A percentile compares a stretch with the other conserved stretches of the same genome.
These are phyloP conservation scores for Lagenaria siceraria DNA, from an alignment of 306 rosid species.

Conservation along the genomic window DNA sequence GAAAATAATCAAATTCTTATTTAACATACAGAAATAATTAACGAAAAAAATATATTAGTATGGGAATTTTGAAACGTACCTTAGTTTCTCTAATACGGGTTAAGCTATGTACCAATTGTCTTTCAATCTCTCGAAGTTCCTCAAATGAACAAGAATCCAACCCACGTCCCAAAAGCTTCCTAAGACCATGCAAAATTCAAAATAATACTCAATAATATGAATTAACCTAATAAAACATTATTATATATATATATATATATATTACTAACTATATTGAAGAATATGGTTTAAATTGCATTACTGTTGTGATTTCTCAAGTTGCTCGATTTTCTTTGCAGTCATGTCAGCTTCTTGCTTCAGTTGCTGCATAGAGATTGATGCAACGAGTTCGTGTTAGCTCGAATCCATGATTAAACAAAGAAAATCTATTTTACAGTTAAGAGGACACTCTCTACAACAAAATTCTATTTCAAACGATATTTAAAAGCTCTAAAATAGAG, in stretches of 20 bases:
- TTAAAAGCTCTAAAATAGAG: too few relatives aligned
- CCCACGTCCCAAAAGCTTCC: constrained; percentile 47
- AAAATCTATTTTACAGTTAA: too few relatives aligned
- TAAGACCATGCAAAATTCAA: constrained; percentile 7
- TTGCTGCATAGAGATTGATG: constrained; percentile 23
- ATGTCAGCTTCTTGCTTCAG: constrained; percentile 32
- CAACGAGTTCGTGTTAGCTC: too few relatives aligned
- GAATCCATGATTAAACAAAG: not conserved
- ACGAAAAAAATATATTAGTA: too few relatives aligned
- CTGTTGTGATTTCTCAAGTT: constrained; percentile 42
- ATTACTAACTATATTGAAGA: not conserved
- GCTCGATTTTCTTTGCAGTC: constrained; percentile 37
- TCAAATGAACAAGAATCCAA: constrained; percentile 29
- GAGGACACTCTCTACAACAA: too few relatives aligned
- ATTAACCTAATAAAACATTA: not conserved
- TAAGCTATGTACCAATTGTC: constrained; percentile 37
- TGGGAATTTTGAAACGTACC: constrained; percentile 18
- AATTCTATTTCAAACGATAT: too few relatives aligned
- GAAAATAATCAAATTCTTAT: too few relatives aligned
- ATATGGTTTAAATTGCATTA: not conserved
- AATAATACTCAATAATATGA: not conserved
- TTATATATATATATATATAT: not conserved
- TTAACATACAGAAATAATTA: too few relatives aligned
- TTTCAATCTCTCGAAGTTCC: constrained; percentile 31
- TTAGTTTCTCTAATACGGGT: constrained; percentile 29